phyloP scores from a whole-genome alignment of 208 protist species.

The Angomonas deanei region DNA sequence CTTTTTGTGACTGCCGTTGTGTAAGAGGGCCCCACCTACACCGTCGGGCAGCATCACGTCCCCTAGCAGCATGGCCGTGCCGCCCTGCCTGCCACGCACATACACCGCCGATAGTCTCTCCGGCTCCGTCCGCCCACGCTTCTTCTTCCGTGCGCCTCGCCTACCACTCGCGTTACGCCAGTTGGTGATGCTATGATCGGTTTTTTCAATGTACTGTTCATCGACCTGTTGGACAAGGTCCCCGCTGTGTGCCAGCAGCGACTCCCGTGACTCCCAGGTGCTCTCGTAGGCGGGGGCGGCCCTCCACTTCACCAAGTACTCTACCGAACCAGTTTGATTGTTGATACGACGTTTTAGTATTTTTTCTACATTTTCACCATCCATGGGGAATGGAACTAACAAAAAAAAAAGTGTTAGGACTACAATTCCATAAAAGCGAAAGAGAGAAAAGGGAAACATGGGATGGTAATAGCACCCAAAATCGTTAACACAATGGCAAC shows the following conservation, averaged over 20 bases:
- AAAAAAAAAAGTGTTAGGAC: too few species aligned
- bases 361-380: constrained; percentile 34
- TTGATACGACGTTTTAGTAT: constrained; percentile 37
- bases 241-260: constrained; percentile 29
- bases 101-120: constrained; percentile 14
- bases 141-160: not conserved
- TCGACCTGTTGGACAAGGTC: constrained; percentile 36
- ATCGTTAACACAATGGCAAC: too few species aligned
- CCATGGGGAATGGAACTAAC: too few species aligned
- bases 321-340: constrained; percentile 39
- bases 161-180: constrained; percentile 19
- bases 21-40: constrained; percentile 19
- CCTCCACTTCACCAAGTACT: constrained; percentile 56
- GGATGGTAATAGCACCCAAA: too few species aligned
- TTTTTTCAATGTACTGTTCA: constrained; percentile 28
- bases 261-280: constrained; percentile 59
- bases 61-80: constrained; percentile 43
- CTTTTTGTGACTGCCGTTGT: constrained; percentile 6
- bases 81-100: constrained; percentile 7
- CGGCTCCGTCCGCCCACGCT: not conserved
- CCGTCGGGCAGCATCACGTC: constrained; percentile 52
- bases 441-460: too few species aligned
- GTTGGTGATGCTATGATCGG: constrained; percentile 16
- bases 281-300: constrained; percentile 15
- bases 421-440: too few species aligned